These are phyloP conservation scores for Coffea canephora DNA, from an alignment of 257 asterid genomes.

Conservation along the genomic window DNA sequence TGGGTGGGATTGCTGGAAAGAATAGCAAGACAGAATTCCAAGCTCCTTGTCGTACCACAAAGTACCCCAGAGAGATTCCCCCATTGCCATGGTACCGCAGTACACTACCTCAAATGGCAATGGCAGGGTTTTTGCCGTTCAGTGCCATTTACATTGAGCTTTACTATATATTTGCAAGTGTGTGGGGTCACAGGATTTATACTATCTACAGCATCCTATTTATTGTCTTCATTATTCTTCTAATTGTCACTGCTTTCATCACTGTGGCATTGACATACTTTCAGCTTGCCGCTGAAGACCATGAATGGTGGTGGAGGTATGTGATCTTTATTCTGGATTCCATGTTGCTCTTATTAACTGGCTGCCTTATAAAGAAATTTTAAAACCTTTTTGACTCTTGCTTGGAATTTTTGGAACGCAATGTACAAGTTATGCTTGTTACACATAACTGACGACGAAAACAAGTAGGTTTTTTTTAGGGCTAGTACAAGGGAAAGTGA, in stretches of 20 bases:
- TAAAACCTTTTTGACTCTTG: background rate
- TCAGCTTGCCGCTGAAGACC: conserved; percentile 55
- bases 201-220: conserved; percentile 48
- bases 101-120: conserved; percentile 49
- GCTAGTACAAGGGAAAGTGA: background rate
- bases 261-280: conserved; percentile 50
- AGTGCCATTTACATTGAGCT: conserved; percentile 54
- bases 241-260: conserved; percentile 49
- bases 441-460: background rate
- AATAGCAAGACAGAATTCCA: conserved; percentile 46
- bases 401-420: background rate
- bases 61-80: conserved; percentile 51
- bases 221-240: conserved; percentile 43
- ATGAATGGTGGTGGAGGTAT: conserved; percentile 59
- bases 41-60: conserved; percentile 49
- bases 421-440: background rate
- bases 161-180: conserved; percentile 51
- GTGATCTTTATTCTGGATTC: background rate
- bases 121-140: conserved; percentile 53
- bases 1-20: conserved; percentile 51
- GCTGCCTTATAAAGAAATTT: background rate
- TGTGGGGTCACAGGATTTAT: conserved; percentile 52
- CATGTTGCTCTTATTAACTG: background rate
- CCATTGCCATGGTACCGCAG: conserved; percentile 46
- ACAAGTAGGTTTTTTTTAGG: background rate